phyloP scores from a whole-genome alignment of 768 basidiomycete genomes.

The Rhodotorula babjevae region DNA sequence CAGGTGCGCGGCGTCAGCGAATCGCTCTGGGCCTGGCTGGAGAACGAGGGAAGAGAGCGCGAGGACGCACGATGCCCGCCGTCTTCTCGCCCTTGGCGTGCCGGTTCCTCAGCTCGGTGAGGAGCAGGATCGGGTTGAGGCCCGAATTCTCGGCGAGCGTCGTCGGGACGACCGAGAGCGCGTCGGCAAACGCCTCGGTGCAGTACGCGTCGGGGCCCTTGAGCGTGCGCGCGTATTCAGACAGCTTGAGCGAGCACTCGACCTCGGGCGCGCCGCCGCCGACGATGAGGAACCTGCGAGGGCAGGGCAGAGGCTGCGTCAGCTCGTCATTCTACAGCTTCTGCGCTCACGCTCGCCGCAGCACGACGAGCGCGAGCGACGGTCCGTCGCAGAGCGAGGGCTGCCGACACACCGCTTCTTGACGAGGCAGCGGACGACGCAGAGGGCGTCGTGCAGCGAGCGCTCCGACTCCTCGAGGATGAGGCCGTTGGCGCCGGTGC shows the following conservation, averaged over 20 bases:
- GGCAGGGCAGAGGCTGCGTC: too few relatives aligned
- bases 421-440: constrained; percentile 94
- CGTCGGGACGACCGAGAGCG: constrained; percentile 93
- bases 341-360: too few relatives aligned
- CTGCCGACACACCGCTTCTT: constrained; percentile 75
- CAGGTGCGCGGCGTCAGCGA: neutral
- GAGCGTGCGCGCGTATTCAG: constrained; percentile 83
- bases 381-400: neutral
- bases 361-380: too few relatives aligned
- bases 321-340: too few relatives aligned
- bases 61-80: constrained; percentile 64
- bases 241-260: constrained; percentile 83
- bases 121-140: constrained; percentile 93
- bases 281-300: constrained; percentile 73
- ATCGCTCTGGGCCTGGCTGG: neutral
- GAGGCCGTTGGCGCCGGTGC: constrained; percentile 84
- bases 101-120: constrained; percentile 93
- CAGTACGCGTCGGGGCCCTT: constrained; percentile 99
- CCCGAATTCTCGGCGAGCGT: constrained; percentile 98
- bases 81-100: constrained; percentile 91
- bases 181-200: constrained; percentile 97
- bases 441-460: constrained; percentile 96
- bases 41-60: neutral
- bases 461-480: constrained; percentile 96
- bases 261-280: constrained; percentile 98